Evolutionary conservation across 306 rosid genomes (phyloP), one percentile per base, ranked within the genome.

Genomic region (Lathyrus tuberosus): DNA sequence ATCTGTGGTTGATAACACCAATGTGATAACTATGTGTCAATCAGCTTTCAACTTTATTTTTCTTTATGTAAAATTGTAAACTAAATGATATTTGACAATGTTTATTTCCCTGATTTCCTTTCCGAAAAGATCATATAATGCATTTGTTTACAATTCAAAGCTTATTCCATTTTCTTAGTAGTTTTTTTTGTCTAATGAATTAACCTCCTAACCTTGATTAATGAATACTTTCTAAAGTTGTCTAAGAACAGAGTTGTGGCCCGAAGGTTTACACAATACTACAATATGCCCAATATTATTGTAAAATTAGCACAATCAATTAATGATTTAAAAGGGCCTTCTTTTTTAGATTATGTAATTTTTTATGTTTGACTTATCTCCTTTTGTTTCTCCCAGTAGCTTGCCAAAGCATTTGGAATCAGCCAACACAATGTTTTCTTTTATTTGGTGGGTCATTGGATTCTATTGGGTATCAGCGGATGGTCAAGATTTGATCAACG

Each of bases 401-500:
- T 79, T 85, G 56, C 85, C 95, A 11, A 94, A 94, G 84, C 96
- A 91, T 83, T 83, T 94, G 59, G 96, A 94, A 83, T 91, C 96
- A 63, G 97, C 97, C 78, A 94, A 89, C 82, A 91, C 99, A 48
- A 86, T 91, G 96, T 94, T 94, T 76, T 94, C 99, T 22, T 94
- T 94, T 74, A 83, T 91, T 80, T 94, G 99, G 99, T 91, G 99
- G 99, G 91, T 94, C 66, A 78, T 94, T 48, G 99, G 99, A 63
- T 94, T 94, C 81, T 94, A 89, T 76, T 94, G 99, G 99, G 88
- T 91, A 31, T 94, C 99, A 57, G 86, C 95, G 0, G 95, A 86
- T 51, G 86, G 88, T 65, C 91, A 84, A 74, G 8, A 78, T 82
- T 77, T 94, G 75, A 86, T 89, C 24, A 84, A 17, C 3, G 82